phyloP scores from a whole-genome alignment of 1,284 basidiomycete genomes.

The Sphaerobolus stellatus region DNA sequence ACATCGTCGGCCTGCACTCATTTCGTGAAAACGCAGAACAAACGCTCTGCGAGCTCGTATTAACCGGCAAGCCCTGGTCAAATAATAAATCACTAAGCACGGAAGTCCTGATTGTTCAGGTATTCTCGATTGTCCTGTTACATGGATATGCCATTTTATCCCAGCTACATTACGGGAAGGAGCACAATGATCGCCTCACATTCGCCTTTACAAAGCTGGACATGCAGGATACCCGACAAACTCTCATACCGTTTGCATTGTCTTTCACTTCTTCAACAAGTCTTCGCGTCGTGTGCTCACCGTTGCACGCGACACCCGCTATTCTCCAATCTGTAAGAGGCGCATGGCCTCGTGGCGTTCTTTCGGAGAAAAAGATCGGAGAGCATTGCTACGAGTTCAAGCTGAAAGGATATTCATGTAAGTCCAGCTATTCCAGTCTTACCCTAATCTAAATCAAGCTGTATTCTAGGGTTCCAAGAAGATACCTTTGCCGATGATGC shows the following conservation, averaged over 20 bases:
- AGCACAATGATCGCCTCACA: constrained; percentile 58
- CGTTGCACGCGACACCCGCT: constrained; percentile 70
- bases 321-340: constrained; percentile 74
- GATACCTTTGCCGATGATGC: constrained; percentile 77
- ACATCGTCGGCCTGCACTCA: constrained; percentile 41
- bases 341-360: constrained; percentile 76
- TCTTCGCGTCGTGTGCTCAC: constrained; percentile 71
- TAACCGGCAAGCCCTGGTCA: constrained; percentile 70
- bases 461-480: constrained; percentile 65
- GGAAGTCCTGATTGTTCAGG: constrained; percentile 67
- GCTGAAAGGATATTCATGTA: constrained; percentile 76
- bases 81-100: constrained; percentile 61
- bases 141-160: constrained; percentile 65
- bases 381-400: constrained; percentile 71
- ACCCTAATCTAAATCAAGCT: constrained; percentile 13
- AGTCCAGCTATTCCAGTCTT: constrained; percentile 24
- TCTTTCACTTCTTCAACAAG: constrained; percentile 67
- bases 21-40: constrained; percentile 57
- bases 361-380: constrained; percentile 71
- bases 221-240: constrained; percentile 29
- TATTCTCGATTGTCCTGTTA: constrained; percentile 60
- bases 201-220: constrained; percentile 68
- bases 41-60: constrained; percentile 61
- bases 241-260: constrained; percentile 52
- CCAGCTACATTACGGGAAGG: constrained; percentile 72